A percentile compares a stretch with the other conserved stretches of the same genome.
Conservation (phyloP, 768 basidiomycete genomes). For the Podaxis mareebaensis region DNA sequence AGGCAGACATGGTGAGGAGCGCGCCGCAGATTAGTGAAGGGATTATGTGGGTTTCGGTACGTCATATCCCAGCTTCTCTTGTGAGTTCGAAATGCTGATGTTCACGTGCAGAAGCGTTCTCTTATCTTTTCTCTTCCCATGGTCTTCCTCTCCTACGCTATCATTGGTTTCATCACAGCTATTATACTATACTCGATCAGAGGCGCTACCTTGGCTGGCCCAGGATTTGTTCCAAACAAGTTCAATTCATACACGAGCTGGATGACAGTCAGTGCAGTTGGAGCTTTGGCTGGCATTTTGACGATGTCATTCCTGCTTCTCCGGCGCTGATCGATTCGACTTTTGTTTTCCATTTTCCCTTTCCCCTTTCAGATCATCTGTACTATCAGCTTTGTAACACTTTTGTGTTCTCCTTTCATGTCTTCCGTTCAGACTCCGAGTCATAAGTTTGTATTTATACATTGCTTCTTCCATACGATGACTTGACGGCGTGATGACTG, state of each 20-base stretch:
- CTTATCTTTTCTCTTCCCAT: constrained; percentile 71
- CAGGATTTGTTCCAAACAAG: constrained; percentile 18
- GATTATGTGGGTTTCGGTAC: constrained; percentile 46
- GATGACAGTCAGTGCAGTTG: constrained; percentile 64
- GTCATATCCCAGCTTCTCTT: constrained; percentile 18
- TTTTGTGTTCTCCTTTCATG: not conserved
- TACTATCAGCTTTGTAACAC: not conserved
- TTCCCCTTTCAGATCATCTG: not conserved
- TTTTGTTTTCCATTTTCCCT: not conserved
- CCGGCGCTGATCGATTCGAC: not conserved
- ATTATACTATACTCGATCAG: constrained; percentile 68
- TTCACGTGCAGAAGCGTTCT: constrained; percentile 48
- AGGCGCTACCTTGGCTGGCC: constrained; percentile 43
- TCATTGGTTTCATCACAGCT: constrained; percentile 66
- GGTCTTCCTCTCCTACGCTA: constrained; percentile 71
- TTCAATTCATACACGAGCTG: constrained; percentile 32
- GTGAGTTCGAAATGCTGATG: not conserved
- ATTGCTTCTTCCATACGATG: not conserved
- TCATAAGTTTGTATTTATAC: not conserved
- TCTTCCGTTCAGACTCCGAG: not conserved
- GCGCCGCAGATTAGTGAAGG: constrained; percentile 56
- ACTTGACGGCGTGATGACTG: not conserved
- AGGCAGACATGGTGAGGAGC: constrained; percentile 60
- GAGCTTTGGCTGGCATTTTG: constrained; percentile 62
- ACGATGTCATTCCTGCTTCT: constrained; percentile 49